Base-by-base conservation (phyloP, 176 grass and related monocot species). In the Ensete glaucum region DNA sequence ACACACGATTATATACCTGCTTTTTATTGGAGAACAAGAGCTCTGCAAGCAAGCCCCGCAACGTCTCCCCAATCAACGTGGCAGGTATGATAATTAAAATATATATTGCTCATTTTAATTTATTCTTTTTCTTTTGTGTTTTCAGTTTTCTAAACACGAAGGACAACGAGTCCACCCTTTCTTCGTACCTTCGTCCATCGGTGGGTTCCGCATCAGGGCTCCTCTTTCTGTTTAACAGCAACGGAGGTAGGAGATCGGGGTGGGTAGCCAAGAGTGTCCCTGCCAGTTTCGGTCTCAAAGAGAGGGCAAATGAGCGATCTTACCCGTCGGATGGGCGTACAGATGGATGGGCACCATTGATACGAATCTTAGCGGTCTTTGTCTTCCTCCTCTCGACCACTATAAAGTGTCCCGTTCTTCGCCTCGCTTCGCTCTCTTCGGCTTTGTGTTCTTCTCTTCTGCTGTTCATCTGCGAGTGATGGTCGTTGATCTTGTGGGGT, bases 401-500 rank as follows among this genome's bases (percentile, higher is more conserved):
- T 14, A 65, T 25, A 65, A 65, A 65, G 14, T 11, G 26, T 12
- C 2, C 8, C 57, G 3, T 24, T 11, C 11, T 65, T 13, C 19
- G 1, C 9, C 48, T n/a, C 48, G 11, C 16, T 16, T 50, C 16
- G 17, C 50, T 9, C 11, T 14, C 24, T 13, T 13, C 63, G 24
- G 24, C 63, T 11, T 65, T 23, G 9, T 12, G 17, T 20, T 9
- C 9, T 11, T n/a, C 43, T 50, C 1, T 69, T 50, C 9, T 70
- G 67, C 2, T 52, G 67, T 48, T 51, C 48, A 52, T 51, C 67
- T 17, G 16, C 9, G 17, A 16, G 17, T 19, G 34, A 72, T 87
- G 75, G 81, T 79, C 74, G 70, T 96, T 58, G 80, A 82, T 76
- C 53, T 90, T 79, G 81, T 90, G 81, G 67, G 83, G 29, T 85